Percentiles rank a stretch among this genome's conserved stretches.
Conservation (phyloP, 1,284 basidiomycete species). For the Marasmius sp. region DNA sequence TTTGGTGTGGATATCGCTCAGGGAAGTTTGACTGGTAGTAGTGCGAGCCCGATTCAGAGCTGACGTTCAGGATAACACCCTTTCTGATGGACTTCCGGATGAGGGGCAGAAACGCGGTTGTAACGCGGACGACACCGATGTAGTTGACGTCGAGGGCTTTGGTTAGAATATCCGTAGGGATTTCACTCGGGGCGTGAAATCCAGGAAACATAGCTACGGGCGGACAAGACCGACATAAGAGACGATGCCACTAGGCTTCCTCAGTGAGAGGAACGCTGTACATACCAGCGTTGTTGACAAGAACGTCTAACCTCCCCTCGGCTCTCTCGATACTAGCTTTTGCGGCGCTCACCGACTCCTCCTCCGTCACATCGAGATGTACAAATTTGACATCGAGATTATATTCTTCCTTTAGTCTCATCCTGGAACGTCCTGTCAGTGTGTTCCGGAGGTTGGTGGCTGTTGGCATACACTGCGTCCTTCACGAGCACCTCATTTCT, state of each 20-base stretch:
- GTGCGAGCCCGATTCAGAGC: conserved; percentile 16
- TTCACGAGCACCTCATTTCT: conserved; percentile 17
- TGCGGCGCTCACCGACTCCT: conserved; percentile 32
- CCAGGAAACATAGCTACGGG: conserved; percentile 29
- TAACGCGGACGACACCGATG: conserved; percentile 38
- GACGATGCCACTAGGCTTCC: not conserved
- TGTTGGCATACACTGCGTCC: conserved; percentile 6
- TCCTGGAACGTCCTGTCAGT: conserved; percentile 6
- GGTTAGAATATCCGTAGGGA: conserved; percentile 32
- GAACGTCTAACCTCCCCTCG: conserved; percentile 43
- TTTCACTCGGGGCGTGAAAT: conserved; percentile 22
- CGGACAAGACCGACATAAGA: not conserved
- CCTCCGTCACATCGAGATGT: conserved; percentile 35
- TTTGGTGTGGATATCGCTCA: not conserved
- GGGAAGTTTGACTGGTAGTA: not conserved
- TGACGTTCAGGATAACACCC: conserved; percentile 21
- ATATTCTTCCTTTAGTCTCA: conserved; percentile 25
- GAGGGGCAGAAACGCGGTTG: conserved; percentile 33
- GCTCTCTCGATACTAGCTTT: conserved; percentile 35
- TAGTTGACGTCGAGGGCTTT: conserved; percentile 38
- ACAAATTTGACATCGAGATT: conserved; percentile 31
- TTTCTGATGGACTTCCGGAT: conserved; percentile 22
- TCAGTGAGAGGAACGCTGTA: not conserved
- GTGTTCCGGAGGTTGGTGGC: not conserved
- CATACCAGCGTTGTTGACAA: conserved; percentile 50